Percentiles rank a stretch among this genome's conserved stretches.
Evolutionary conservation across 768 basidiomycete genomes (phyloP).

Genomic region (Postia placenta): DNA sequence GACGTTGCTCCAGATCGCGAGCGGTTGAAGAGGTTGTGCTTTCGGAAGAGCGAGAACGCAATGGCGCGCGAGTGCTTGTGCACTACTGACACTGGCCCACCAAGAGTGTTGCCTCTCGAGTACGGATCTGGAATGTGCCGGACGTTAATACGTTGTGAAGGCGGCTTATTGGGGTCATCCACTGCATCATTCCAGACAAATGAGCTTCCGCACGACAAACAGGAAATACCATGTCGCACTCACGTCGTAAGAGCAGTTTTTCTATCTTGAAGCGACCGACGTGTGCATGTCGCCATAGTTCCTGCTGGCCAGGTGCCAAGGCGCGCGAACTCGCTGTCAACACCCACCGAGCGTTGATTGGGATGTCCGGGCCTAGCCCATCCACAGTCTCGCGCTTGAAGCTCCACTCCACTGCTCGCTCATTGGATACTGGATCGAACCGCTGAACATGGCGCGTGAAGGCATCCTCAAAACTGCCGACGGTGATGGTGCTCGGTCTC

Average conservation of each 20-base stretch:
- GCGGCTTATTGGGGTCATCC: slow-evolving; percentile 47
- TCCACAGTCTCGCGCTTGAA: slow-evolving; percentile 51
- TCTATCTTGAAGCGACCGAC: slow-evolving; percentile 63
- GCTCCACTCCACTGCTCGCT: slow-evolving; percentile 45
- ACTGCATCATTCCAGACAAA: slow-evolving; percentile 15
- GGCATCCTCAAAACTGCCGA: slow-evolving; percentile 29
- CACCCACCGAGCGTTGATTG: slow-evolving; percentile 11
- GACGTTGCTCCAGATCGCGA: slow-evolving; percentile 11
- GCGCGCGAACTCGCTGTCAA: slow-evolving; percentile 14
- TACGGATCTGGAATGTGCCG: slow-evolving; percentile 48
- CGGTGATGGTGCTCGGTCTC: slow-evolving; percentile 28
- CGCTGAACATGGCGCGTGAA: slow-evolving; percentile 31
- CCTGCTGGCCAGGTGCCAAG: slow-evolving; percentile 47
- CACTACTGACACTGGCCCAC: slow-evolving; percentile 61
- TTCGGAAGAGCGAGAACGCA: slow-evolving; percentile 75
- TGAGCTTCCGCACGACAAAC: slow-evolving; percentile 1
- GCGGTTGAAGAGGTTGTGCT: slow-evolving; percentile 34
- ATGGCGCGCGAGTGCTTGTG: slow-evolving; percentile 79
- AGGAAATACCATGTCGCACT: slow-evolving; percentile 8
- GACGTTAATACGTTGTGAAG: slow-evolving; percentile 65
- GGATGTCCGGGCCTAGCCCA: slow-evolving; percentile 11
- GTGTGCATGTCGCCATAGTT: slow-evolving; percentile 61
- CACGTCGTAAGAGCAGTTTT: slow-evolving; percentile 28
- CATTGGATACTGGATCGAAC: slow-evolving; percentile 37
- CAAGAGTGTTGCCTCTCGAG: slow-evolving; percentile 32